These are phyloP conservation scores for Chaetoceros muelleri DNA, from an alignment of 108 stramenopile genomes.

Conservation along the genomic window DNA sequence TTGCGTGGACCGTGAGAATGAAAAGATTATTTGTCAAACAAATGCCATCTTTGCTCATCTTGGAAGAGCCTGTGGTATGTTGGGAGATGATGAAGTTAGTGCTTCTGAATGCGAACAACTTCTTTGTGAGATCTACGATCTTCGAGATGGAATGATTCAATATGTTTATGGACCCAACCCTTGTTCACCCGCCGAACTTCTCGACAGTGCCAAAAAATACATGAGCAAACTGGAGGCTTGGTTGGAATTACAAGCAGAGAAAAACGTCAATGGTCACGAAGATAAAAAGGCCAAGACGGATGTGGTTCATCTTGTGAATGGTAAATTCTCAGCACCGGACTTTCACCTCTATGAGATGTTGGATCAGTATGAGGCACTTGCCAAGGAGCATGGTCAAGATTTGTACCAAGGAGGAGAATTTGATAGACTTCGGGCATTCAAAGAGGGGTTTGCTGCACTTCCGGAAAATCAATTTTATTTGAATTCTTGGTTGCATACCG, in stretches of 20 bases:
- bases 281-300: not conserved
- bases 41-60: constrained; percentile 30
- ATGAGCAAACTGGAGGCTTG: constrained; percentile 16
- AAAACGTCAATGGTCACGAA: not conserved
- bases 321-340: constrained; percentile 19
- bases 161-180: constrained; percentile 14
- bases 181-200: not conserved
- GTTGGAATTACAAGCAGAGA: constrained; percentile 4
- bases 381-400: not conserved
- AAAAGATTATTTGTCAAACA: constrained; percentile 17
- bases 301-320: constrained; percentile 9
- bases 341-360: constrained; percentile 32
- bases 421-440: not conserved
- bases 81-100: not conserved
- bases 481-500: constrained; percentile 1
- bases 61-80: constrained; percentile 17
- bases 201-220: not conserved
- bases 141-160: constrained; percentile 17
- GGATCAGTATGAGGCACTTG: constrained; percentile 15
- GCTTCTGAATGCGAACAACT: constrained; percentile 18
- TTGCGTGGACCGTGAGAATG: constrained; percentile 11
- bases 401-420: not conserved
- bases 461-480: constrained; percentile 14
- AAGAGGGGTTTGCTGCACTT: not conserved
- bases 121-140: constrained; percentile 21